phyloP scores from a whole-genome alignment of 2,329 filamentous ascomycete species.

The Aspergillus sp. region DNA sequence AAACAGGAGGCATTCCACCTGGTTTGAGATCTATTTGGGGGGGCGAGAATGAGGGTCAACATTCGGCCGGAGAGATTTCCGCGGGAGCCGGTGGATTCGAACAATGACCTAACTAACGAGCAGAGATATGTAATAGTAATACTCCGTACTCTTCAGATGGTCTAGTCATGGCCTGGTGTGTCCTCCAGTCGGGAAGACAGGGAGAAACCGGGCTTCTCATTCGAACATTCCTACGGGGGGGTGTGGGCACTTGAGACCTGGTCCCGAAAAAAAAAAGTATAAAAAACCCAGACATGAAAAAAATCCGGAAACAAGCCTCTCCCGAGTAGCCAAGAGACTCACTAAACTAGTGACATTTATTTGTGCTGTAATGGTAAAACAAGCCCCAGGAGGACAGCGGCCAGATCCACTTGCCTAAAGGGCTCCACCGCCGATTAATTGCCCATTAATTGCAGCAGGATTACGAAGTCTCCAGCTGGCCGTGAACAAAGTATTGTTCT shows the following conservation, averaged over 20 bases:
- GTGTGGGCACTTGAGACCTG: too few species aligned
- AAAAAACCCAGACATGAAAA: too few species aligned
- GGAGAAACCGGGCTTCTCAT: not conserved
- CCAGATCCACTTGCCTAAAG: not conserved
- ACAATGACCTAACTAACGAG: not conserved
- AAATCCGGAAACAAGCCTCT: too few species aligned
- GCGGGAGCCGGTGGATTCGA: not conserved
- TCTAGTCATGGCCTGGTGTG: not conserved
- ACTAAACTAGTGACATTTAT: too few species aligned
- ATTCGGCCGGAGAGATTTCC: slow-evolving; percentile 5
- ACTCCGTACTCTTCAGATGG: not conserved
- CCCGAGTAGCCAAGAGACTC: too few species aligned
- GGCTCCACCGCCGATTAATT: not conserved
- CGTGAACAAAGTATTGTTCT: too few species aligned
- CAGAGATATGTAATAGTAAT: not conserved
- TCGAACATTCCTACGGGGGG: not conserved
- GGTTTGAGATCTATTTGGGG: not conserved
- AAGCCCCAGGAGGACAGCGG: not conserved
- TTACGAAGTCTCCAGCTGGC: not conserved
- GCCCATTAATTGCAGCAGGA: not conserved
- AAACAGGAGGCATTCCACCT: not conserved
- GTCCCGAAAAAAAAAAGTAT: too few species aligned
- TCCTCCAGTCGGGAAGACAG: not conserved
- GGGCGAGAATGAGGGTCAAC: not conserved
- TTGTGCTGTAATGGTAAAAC: not conserved